Evolutionary conservation across 2,329 filamentous ascomycete species (phyloP).

Genomic region (Epichloe baconii): DNA sequence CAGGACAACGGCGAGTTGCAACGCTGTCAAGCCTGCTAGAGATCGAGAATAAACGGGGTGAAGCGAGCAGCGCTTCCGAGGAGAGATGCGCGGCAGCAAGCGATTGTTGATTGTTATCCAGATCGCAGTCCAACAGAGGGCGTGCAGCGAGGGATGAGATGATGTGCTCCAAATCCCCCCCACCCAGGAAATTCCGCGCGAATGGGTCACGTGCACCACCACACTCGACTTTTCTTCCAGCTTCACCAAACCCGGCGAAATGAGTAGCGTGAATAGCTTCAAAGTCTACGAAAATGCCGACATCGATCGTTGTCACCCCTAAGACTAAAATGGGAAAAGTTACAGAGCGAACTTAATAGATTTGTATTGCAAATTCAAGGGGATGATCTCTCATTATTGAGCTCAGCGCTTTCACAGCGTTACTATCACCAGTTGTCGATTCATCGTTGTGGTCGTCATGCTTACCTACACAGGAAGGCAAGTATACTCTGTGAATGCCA

Average conservation of each 20-base stretch:
- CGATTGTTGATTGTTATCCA: not conserved
- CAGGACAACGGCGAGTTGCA: not conserved
- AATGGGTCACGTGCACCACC: not conserved
- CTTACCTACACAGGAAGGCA: no score
- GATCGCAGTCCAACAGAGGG: not conserved
- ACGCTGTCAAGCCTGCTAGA: not conserved
- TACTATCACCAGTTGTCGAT: no score
- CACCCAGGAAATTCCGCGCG: no score
- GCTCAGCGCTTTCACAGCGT: no score
- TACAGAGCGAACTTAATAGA: no score
- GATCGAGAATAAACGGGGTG: not conserved
- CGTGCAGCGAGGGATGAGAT: not conserved
- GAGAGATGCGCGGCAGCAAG: slow-evolving; percentile 2
- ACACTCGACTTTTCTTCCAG: not conserved
- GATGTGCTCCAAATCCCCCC: not conserved
- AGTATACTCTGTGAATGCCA: no score
- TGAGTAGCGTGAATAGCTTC: not conserved
- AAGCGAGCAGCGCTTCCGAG: slow-evolving; percentile 6
- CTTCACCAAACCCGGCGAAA: not conserved
- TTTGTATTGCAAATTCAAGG: no score
- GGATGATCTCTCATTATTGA: no score
- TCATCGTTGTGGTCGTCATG: no score
- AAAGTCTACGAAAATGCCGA: not conserved
- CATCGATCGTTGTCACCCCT: no score
- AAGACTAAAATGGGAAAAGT: no score